Evolutionary conservation across 1,284 basidiomycete genomes (phyloP), one percentile per base, ranked within the genome.

Genomic region (Heterobasidion annosum): DNA sequence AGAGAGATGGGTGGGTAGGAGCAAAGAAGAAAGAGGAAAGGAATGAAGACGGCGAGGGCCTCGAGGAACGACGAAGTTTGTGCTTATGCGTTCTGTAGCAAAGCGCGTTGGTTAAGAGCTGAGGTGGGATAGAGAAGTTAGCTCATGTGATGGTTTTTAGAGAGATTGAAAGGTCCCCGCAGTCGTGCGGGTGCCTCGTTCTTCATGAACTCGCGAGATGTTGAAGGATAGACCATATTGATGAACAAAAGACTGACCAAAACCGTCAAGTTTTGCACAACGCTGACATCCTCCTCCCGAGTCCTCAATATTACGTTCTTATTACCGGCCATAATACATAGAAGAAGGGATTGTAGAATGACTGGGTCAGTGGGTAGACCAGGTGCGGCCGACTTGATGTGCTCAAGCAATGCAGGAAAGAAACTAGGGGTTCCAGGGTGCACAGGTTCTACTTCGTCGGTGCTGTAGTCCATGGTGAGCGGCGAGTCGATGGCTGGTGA

Each of bases 301-400:
- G 83, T 78, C 51, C 82, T 75, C 10, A 88, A 65, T 55, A 88
- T 72, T 19, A 88, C 65, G 63, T 85, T 74, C 59, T 76, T 83
- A 61, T 79, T 70, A 2, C 78, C 78, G 2, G 83, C 73, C 44
- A 85, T 68, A 49, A 88, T 70, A 61, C 78, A 84, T 3, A 86
- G 75, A 15, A 88, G 73, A 18, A 89, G 67, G 32, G 84, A 79
- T 60, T 85, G 84, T 6, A 88, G 65, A 45, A 88, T 73, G 50
- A 80, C 74, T 10, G 78, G 73, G 55, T 88, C 85, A 3, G 86
- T 55, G 7, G 83, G 81, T 2, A 84, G 58, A 18, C 68, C 45
- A 6, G 76, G 73, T 18, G 69, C 68, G 8, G 69, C 65, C 8
- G 70, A 62, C 43, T 71, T 76, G 51, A 84, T 65, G 54, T 75